Conservation (phyloP, 2,329 filamentous ascomycete species). For the Botrytis aclada region DNA sequence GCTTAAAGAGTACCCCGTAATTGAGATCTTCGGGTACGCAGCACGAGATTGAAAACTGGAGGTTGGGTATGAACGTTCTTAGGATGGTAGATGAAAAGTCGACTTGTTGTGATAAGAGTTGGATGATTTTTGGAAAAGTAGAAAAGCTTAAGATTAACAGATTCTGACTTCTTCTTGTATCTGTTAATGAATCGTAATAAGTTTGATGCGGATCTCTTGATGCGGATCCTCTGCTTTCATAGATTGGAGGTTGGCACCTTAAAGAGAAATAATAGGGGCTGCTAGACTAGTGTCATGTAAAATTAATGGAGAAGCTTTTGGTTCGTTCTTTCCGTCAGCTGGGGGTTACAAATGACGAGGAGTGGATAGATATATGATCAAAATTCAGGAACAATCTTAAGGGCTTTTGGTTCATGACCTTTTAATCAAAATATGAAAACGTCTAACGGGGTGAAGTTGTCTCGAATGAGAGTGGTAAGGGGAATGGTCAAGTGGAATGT, state of each 20-base stretch:
- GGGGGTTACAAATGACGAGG: slow-evolving; percentile 10
- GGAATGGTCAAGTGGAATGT: background rate
- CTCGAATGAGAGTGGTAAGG: background rate
- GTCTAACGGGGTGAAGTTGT: background rate
- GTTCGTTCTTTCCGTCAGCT: background rate
- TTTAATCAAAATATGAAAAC: background rate
- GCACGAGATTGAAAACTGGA: background rate
- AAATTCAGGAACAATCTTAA: background rate
- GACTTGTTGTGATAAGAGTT: background rate
- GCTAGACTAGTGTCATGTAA: slow-evolving; percentile 11
- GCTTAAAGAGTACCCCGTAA: background rate
- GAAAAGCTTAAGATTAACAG: background rate
- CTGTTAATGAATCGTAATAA: slow-evolving; percentile 9
- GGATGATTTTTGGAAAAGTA: background rate
- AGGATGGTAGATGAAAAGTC: background rate
- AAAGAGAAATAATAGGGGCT: slow-evolving; percentile 12
- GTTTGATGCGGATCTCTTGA: slow-evolving; percentile 13
- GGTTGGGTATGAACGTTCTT: background rate
- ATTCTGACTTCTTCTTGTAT: slow-evolving; percentile 11
- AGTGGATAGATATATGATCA: background rate
- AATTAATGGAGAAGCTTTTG: slow-evolving; percentile 11
- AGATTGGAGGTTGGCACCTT: slow-evolving; percentile 8
- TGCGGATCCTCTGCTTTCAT: slow-evolving; percentile 12
- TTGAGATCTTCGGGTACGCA: slow-evolving; percentile 5
- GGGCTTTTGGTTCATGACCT: background rate